Percentiles rank a stretch among this genome's conserved stretches.
phyloP scores from a whole-genome alignment of 2,329 filamentous ascomycete species.

The Huntiella savannae region DNA sequence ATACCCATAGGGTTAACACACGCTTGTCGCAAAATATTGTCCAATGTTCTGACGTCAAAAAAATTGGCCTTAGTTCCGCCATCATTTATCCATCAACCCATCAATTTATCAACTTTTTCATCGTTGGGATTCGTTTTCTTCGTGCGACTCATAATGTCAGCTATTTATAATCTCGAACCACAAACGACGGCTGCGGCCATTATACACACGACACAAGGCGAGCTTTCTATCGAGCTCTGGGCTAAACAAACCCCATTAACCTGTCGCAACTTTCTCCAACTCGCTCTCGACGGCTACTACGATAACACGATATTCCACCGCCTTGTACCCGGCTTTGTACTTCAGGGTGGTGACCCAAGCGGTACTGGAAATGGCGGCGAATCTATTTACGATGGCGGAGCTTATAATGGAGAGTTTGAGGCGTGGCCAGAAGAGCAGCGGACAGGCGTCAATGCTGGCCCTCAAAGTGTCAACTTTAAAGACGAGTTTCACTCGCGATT shows the following conservation, averaged over 20 bases:
- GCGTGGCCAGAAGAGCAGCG: slow-evolving; percentile 50
- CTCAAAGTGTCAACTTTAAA: slow-evolving; percentile 40
- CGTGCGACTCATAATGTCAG: slow-evolving; percentile 42
- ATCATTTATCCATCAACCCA: not conserved
- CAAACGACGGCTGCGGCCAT: slow-evolving; percentile 84
- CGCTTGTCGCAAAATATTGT: not conserved
- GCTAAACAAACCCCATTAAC: slow-evolving; percentile 84
- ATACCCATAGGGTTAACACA: not conserved
- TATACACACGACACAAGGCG: slow-evolving; percentile 74
- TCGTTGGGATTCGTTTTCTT: too few species aligned
- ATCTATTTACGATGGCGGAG: slow-evolving; percentile 75
- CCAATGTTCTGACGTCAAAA: not conserved
- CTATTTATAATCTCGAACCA: slow-evolving; percentile 78
- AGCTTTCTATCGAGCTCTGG: slow-evolving; percentile 82
- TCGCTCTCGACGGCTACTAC: slow-evolving; percentile 90
- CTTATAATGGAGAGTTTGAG: slow-evolving; percentile 53
- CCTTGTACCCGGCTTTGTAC: slow-evolving; percentile 73
- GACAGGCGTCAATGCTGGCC: slow-evolving; percentile 39
- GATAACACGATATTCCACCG: slow-evolving; percentile 87
- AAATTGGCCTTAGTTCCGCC: not conserved
- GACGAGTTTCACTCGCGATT: slow-evolving; percentile 87
- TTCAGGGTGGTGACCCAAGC: slow-evolving; percentile 89
- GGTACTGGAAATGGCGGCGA: slow-evolving; percentile 83
- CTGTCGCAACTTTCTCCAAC: slow-evolving; percentile 87
- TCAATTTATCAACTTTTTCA: too few species aligned